A percentile compares a stretch with the other conserved stretches of the same genome.
Evolutionary conservation across 1,284 basidiomycete species (phyloP).

Genomic region (Apiotrichum mycotoxinovorans): DNA sequence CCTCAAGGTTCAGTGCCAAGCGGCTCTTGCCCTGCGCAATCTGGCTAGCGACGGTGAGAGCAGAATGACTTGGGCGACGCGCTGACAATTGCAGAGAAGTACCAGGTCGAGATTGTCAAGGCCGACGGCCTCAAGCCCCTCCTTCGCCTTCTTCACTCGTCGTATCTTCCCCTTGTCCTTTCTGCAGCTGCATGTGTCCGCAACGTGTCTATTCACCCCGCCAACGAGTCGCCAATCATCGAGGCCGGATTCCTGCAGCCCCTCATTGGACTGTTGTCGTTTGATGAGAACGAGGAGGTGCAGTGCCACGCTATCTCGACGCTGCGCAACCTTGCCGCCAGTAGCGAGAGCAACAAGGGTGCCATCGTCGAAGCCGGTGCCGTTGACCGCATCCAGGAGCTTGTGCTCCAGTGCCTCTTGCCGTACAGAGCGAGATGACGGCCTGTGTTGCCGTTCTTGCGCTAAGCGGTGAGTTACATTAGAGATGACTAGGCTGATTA

Average conservation of each 20-base stretch:
- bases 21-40: conserved; percentile 92
- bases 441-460: conserved; percentile 95
- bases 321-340: conserved; percentile 91
- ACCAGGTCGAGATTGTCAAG: conserved; percentile 97
- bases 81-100: conserved; percentile 74
- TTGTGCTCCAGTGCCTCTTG: conserved; percentile 93
- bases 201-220: conserved; percentile 97
- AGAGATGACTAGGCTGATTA: not conserved
- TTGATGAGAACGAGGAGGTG: conserved; percentile 98
- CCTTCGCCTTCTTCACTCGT: conserved; percentile 90
- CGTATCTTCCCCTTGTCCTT: conserved; percentile 96
- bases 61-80: not conserved
- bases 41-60: conserved; percentile 88
- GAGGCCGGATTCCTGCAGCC: conserved; percentile 96
- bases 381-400: conserved; percentile 95
- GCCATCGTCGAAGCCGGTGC: conserved; percentile 98
- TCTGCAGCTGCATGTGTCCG: conserved; percentile 98
- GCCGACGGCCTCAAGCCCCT: conserved; percentile 89
- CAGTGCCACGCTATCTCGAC: conserved; percentile 99
- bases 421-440: conserved; percentile 99
- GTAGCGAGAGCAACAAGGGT: conserved; percentile 96
- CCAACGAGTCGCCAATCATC: conserved; percentile 98
- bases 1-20: conserved; percentile 98
- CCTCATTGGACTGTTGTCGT: conserved; percentile 90
- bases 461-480: conserved; percentile 64